Percentiles rank a stretch among this genome's conserved stretches.
Conservation (phyloP, 257 asterid genomes). For the Primulina huaijiensis region DNA sequence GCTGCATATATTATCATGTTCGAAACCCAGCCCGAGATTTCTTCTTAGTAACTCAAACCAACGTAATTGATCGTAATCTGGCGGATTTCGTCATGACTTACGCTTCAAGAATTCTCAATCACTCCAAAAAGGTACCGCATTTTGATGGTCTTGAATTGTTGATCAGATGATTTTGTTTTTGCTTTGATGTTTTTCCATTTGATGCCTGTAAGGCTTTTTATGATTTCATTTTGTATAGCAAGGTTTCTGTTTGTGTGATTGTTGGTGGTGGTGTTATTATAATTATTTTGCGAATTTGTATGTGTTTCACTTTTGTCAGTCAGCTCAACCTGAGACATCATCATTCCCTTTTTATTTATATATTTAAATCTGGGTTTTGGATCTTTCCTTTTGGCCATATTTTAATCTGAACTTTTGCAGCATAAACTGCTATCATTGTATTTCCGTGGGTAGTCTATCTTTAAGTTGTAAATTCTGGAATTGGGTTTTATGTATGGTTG, state of each 20-base stretch:
- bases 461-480: neutral
- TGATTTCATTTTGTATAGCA: neutral
- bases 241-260: neutral
- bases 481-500: neutral
- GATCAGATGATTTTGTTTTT: neutral
- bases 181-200: neutral
- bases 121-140: neutral
- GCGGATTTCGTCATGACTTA: neutral
- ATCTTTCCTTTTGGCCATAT: neutral
- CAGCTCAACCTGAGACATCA: neutral
- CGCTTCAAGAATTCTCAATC: neutral
- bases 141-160: neutral
- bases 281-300: neutral
- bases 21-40: neutral
- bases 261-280: neutral
- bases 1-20: too few species aligned
- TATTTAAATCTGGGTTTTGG: neutral
- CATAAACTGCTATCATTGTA: neutral
- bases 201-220: neutral
- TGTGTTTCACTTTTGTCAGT: neutral
- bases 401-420: neutral
- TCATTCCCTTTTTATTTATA: neutral
- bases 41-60: neutral
- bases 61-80: neutral
- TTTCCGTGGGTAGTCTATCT: neutral